phyloP scores from a whole-genome alignment of 208 protist genomes.

The Balamuthia mandrillaris region DNA sequence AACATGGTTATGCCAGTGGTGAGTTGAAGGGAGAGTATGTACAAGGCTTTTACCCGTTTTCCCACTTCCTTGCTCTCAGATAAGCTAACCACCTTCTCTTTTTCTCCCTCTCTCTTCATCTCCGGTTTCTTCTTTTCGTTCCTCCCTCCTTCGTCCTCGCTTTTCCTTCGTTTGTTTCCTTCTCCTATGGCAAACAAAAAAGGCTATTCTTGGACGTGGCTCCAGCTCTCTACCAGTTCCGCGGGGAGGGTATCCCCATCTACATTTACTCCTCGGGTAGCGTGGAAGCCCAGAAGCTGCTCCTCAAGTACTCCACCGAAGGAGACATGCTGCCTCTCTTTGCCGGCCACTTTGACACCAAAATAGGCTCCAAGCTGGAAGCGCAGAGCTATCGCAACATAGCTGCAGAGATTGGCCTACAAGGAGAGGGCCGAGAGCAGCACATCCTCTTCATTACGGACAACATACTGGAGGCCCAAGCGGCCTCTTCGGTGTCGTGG shows the following conservation, averaged over 20 bases:
- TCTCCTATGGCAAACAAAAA: background rate
- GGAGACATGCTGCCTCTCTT: slow-evolving; percentile 77
- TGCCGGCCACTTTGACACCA: slow-evolving; percentile 78
- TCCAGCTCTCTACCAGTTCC: background rate
- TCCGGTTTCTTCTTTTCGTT: background rate
- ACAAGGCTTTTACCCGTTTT: no score
- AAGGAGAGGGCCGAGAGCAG: no score
- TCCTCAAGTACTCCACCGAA: slow-evolving; percentile 69
- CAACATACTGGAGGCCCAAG: background rate
- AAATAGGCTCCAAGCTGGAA: slow-evolving; percentile 71
- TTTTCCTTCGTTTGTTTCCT: background rate
- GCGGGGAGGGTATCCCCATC: slow-evolving; percentile 39
- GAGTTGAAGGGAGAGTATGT: slow-evolving; percentile 47
- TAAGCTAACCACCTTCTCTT: no score
- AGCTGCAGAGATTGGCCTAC: background rate
- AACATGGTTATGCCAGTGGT: slow-evolving; percentile 47
- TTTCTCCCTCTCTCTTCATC: background rate
- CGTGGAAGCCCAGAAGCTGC: slow-evolving; percentile 72
- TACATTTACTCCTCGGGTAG: slow-evolving; percentile 80
- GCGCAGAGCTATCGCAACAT: slow-evolving; percentile 74
- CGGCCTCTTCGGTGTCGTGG: background rate
- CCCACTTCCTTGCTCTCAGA: no score
- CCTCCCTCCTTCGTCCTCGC: background rate
- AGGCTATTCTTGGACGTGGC: slow-evolving; percentile 56
- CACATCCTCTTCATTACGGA: slow-evolving; percentile 15